Conservation (phyloP, 495 filamentous ascomycete genomes). For the Penicillium paxilli region DNA sequence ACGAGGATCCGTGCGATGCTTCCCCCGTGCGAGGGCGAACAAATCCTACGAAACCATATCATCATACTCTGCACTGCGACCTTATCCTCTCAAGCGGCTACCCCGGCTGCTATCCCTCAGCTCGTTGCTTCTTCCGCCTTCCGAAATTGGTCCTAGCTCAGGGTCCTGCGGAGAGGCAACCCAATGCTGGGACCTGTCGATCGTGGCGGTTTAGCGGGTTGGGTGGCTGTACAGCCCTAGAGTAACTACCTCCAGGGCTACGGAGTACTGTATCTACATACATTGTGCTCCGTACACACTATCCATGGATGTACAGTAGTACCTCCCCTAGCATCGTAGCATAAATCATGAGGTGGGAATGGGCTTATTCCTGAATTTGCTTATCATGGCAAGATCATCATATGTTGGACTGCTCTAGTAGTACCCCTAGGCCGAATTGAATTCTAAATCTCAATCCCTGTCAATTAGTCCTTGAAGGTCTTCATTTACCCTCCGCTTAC, state of each 20-base stretch:
- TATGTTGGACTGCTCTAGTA: not conserved
- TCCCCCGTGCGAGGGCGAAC: constrained; percentile 3
- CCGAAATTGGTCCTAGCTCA: not conserved
- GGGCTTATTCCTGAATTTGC: not conserved
- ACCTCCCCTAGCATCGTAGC: not conserved
- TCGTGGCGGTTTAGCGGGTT: constrained; percentile 14
- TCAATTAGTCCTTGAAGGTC: not conserved
- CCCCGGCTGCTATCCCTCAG: constrained; percentile 12
- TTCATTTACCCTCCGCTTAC: not conserved
- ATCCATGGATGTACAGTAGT: too few species aligned
- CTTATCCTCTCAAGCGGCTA: constrained; percentile 10
- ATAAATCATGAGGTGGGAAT: not conserved
- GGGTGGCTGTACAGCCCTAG: not conserved
- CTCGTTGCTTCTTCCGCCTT: not conserved
- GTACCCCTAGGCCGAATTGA: not conserved
- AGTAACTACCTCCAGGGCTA: too few species aligned
- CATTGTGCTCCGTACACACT: too few species aligned
- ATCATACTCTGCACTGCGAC: constrained; percentile 42
- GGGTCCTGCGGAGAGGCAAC: not conserved
- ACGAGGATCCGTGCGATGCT: constrained; percentile 5
- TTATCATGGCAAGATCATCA: not conserved
- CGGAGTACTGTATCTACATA: too few species aligned
- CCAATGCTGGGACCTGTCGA: constrained; percentile 12
- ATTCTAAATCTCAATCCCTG: not conserved
- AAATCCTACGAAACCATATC: constrained; percentile 14